A percentile compares a stretch with the other conserved stretches of the same genome.
phyloP scores from a whole-genome alignment of 2,329 filamentous ascomycete species.

The Aspergillus intermedius region DNA sequence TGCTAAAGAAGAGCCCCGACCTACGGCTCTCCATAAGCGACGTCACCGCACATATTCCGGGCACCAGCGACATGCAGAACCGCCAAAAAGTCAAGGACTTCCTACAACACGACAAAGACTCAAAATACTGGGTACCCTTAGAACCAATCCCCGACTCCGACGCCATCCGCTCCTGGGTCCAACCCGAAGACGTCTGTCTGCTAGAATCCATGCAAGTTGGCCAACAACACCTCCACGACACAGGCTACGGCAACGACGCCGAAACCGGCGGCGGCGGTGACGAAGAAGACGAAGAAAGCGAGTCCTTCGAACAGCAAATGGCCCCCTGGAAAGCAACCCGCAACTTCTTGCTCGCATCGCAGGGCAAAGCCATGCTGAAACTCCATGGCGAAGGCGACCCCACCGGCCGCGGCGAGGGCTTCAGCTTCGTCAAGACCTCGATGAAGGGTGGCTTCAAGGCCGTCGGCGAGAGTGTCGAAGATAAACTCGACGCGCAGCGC shows the following conservation, averaged over 20 bases:
- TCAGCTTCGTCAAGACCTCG: conserved; percentile 94
- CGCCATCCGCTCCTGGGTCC: conserved; percentile 78
- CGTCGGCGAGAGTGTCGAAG: conserved; percentile 79
- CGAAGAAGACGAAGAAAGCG: conserved; percentile 60
- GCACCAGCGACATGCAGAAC: conserved; percentile 91
- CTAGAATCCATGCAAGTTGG: conserved; percentile 97
- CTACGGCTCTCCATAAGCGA: conserved; percentile 68
- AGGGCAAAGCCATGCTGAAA: conserved; percentile 93
- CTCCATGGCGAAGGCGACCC: conserved; percentile 93
- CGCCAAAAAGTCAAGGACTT: conserved; percentile 97
- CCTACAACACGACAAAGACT: conserved; percentile 79
- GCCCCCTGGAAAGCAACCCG: conserved; percentile 96
- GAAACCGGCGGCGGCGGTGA: conserved; percentile 60
- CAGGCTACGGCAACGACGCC: conserved; percentile 68
- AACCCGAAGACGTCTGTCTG: conserved; percentile 89
- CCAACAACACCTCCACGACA: conserved; percentile 81
- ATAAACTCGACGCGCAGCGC: conserved; percentile 74
- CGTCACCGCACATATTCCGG: conserved; percentile 85
- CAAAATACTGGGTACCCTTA: conserved; percentile 77
- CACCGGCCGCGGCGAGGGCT: conserved; percentile 84
- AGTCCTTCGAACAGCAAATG: conserved; percentile 78
- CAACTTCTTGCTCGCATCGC: conserved; percentile 88
- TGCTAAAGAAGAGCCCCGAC: conserved; percentile 69
- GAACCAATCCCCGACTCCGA: conserved; percentile 75
- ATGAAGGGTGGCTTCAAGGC: conserved; percentile 98